These are phyloP conservation scores for Tilletia indica DNA, from an alignment of 1,284 basidiomycete genomes.

Conservation along the genomic window DNA sequence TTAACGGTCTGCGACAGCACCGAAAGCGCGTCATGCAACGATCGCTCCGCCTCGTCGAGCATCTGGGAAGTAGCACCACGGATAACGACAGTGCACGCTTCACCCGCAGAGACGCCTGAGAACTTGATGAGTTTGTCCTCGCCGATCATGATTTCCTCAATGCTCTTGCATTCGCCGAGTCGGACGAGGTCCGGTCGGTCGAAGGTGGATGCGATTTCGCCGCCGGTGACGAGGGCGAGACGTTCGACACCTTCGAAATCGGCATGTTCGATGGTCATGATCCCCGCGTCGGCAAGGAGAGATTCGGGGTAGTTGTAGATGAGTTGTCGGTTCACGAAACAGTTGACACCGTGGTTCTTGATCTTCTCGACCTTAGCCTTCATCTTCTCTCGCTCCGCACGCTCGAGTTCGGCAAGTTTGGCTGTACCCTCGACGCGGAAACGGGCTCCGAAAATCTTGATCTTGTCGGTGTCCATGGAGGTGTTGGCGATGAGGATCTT, in stretches of 20 bases:
- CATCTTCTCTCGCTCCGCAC: slow-evolving; percentile 99
- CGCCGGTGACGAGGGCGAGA: slow-evolving; percentile 90
- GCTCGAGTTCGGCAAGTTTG: slow-evolving; percentile 94
- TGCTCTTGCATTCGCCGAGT: slow-evolving; percentile 86
- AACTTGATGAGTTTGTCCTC: slow-evolving; percentile 91
- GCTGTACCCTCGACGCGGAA: slow-evolving; percentile 93
- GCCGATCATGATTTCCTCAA: slow-evolving; percentile 99
- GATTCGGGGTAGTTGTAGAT: slow-evolving; percentile 99
- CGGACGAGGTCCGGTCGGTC: slow-evolving; percentile 90
- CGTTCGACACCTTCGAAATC: slow-evolving; percentile 99
- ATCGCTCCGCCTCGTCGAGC: slow-evolving; percentile 98
- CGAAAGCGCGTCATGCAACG: slow-evolving; percentile 93
- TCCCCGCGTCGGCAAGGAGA: slow-evolving; percentile 85
- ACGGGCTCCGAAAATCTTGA: slow-evolving; percentile 96
- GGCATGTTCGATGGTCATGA: slow-evolving; percentile 96
- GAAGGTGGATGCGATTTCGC: slow-evolving; percentile 95
- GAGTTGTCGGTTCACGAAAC: slow-evolving; percentile 96
- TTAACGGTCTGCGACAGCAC: slow-evolving; percentile 97
- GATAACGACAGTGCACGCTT: slow-evolving; percentile 98
- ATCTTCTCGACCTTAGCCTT: slow-evolving; percentile 95
- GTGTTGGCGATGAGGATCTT: slow-evolving; percentile 98
- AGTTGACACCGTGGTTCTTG: slow-evolving; percentile 90
- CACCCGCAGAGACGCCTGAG: slow-evolving; percentile 93
- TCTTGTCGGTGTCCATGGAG: slow-evolving; percentile 99
- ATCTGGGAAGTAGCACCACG: slow-evolving; percentile 96